Evolutionary conservation across 1,284 basidiomycete species (phyloP), one percentile per base, ranked within the genome.

Genomic region (Cutaneotrichosporon sp.): DNA sequence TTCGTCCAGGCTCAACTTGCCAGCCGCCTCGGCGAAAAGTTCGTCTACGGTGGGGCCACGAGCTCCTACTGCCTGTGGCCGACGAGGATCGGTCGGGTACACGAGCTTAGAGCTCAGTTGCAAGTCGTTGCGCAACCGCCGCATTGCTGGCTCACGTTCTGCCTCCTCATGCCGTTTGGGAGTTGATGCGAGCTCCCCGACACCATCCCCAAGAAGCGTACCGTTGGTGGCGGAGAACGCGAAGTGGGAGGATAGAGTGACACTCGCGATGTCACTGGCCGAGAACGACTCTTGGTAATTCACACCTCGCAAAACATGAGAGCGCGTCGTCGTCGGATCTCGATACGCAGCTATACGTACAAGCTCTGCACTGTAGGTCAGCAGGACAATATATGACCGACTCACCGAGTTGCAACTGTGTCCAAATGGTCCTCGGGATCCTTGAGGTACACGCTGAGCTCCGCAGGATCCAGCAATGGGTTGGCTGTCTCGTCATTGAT

Each of bases 321-420:
- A 58, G 7, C 56, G 56, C 10, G 16, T 42, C 11, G 30, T 32
- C 8, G 56, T 30, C 4, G 56, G 9, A 18, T 30, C 11, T 3
- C 2, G 32, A n/a, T 53, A 53, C 32, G 18, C 26, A 10, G 30
- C 30, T 21, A 13, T 72, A 13, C 31, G 70, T 32, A 70, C 73
- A 2, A 74, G 64, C 26, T 77, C 76, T 8, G 66, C 68, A 1
- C 74, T 76, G 31, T 13, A 9, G 2, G 58, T 57, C 16, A 61
- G 50, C 8, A 42, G 49, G 30, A n/a, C 2, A 46, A 0, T n/a
- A 6, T 5, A n/a, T n/a, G 18, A n/a, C 16, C 9, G 8, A 69
- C 73, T 64, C 34, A 78, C 76, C 68, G 67, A 7, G 75, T 78
- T 56, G 74, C 65, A 6, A 73, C 56, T 26, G 70, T 65, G 22